phyloP scores from a whole-genome alignment of 2,329 filamentous ascomycete genomes.

The Capronia coronata region DNA sequence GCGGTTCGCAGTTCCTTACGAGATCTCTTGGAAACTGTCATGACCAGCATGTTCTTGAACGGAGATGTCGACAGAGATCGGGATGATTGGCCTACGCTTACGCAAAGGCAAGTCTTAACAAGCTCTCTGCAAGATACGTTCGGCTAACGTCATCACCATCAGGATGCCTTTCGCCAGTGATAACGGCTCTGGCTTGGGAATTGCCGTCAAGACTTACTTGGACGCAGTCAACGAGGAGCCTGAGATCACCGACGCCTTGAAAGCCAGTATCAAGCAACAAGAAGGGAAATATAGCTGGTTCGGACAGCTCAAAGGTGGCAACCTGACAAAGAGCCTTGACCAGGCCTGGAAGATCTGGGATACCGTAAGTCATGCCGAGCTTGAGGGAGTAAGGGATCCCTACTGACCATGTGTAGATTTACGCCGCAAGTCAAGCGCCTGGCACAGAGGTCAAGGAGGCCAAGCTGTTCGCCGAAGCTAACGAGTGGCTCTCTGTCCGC shows the following conservation, averaged over 20 bases:
- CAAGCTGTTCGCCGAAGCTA: constrained; percentile 53
- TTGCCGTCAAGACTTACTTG: constrained; percentile 45
- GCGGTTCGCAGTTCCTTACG: constrained; percentile 72
- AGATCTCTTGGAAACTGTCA: constrained; percentile 75
- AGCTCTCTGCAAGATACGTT: constrained; percentile 6
- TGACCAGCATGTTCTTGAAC: constrained; percentile 72
- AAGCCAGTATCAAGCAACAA: constrained; percentile 24
- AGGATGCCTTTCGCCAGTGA: constrained; percentile 42
- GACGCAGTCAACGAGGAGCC: constrained; percentile 33
- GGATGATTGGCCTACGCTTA: constrained; percentile 61
- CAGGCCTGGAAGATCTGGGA: constrained; percentile 60
- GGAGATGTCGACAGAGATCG: constrained; percentile 68
- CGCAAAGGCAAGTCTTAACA: constrained; percentile 56
- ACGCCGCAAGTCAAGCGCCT: constrained; percentile 51
- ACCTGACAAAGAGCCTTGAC: constrained; percentile 50
- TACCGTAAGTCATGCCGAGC: constrained; percentile 45
- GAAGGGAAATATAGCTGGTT: constrained; percentile 26
- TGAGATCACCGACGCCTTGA: constrained; percentile 19
- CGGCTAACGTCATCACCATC: constrained; percentile 15
- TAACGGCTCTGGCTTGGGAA: constrained; percentile 43
- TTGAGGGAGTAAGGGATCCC: neutral
- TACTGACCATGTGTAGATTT: constrained; percentile 39
- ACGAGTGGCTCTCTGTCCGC: constrained; percentile 48
- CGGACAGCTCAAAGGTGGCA: constrained; percentile 21
- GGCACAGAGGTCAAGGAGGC: constrained; percentile 48